Conservation (phyloP, 2,329 filamentous ascomycete genomes). For the Aspergillus clavatus region DNA sequence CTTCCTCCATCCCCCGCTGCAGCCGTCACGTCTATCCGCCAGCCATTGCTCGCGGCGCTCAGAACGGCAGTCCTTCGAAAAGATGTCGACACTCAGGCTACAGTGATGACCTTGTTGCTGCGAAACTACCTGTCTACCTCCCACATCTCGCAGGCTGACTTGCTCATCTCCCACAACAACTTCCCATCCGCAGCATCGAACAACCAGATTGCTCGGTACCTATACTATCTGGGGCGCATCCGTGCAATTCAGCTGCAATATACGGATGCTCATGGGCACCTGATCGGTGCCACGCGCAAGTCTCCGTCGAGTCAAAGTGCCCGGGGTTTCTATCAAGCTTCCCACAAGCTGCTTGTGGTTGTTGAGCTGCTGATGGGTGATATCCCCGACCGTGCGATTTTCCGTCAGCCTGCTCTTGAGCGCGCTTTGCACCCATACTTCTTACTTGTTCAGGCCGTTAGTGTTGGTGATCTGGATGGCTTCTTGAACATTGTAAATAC, state of each 20-base stretch:
- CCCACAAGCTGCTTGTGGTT: slow-evolving; percentile 91
- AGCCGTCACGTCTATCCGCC: slow-evolving; percentile 78
- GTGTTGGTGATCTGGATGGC: slow-evolving; percentile 90
- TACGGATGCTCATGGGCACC: slow-evolving; percentile 91
- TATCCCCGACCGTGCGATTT: slow-evolving; percentile 90
- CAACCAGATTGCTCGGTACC: slow-evolving; percentile 94
- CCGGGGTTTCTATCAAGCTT: slow-evolving; percentile 90
- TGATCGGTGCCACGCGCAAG: slow-evolving; percentile 90
- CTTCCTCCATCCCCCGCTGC: slow-evolving; percentile 85
- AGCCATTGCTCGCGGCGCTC: slow-evolving; percentile 78
- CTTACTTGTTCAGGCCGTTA: slow-evolving; percentile 86
- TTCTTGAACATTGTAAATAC: slow-evolving; percentile 83
- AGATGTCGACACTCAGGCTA: slow-evolving; percentile 94
- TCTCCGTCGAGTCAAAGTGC: slow-evolving; percentile 85
- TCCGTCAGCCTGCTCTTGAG: slow-evolving; percentile 85
- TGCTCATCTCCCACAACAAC: slow-evolving; percentile 90
- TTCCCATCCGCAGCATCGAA: slow-evolving; percentile 93
- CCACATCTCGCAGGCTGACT: slow-evolving; percentile 93
- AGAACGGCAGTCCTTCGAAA: slow-evolving; percentile 94
- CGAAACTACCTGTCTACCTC: slow-evolving; percentile 95
- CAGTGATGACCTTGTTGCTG: slow-evolving; percentile 88
- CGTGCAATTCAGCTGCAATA: slow-evolving; percentile 94
- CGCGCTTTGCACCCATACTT: slow-evolving; percentile 88
- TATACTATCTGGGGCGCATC: slow-evolving; percentile 96
- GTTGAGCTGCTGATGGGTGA: slow-evolving; percentile 98